These are phyloP conservation scores for Talaromyces piceae DNA, from an alignment of 2,329 filamentous ascomycete species.

Conservation along the genomic window DNA sequence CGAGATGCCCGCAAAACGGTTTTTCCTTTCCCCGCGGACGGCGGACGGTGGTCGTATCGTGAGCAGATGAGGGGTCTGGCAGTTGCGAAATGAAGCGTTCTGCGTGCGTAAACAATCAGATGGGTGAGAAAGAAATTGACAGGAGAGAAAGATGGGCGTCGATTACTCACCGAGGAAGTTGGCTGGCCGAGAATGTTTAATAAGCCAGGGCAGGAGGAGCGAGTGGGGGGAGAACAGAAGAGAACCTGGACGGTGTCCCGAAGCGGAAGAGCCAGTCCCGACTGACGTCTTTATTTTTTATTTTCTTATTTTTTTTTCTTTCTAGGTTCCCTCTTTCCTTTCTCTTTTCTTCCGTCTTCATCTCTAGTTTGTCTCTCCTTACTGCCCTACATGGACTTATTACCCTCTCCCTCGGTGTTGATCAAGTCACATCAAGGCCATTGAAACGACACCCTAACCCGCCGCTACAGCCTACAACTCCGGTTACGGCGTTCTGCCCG, in stretches of 20 bases:
- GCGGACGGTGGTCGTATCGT: neutral
- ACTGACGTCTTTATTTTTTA: neutral
- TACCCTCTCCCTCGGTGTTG: no score
- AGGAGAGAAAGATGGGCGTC: neutral
- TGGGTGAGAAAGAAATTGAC: neutral
- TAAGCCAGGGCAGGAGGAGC: neutral
- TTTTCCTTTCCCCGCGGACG: neutral
- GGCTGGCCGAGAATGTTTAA: neutral
- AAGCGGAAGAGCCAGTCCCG: constrained; percentile 3
- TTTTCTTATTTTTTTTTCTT: neutral
- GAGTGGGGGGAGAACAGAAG: neutral
- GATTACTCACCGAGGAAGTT: neutral
- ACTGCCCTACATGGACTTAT: no score
- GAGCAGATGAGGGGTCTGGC: neutral
- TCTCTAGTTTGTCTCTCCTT: no score
- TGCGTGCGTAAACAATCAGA: neutral
- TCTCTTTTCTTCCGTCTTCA: neutral
- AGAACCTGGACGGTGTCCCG: constrained; percentile 7
- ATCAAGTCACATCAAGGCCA: no score
- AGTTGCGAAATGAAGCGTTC: neutral
- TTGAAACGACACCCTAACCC: no score
- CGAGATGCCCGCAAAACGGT: neutral
- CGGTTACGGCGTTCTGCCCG: neutral
- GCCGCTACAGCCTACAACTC: no score
- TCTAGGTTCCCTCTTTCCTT: neutral